Base-by-base conservation (phyloP, 805 yeast genomes). In the Candida argentea region DNA sequence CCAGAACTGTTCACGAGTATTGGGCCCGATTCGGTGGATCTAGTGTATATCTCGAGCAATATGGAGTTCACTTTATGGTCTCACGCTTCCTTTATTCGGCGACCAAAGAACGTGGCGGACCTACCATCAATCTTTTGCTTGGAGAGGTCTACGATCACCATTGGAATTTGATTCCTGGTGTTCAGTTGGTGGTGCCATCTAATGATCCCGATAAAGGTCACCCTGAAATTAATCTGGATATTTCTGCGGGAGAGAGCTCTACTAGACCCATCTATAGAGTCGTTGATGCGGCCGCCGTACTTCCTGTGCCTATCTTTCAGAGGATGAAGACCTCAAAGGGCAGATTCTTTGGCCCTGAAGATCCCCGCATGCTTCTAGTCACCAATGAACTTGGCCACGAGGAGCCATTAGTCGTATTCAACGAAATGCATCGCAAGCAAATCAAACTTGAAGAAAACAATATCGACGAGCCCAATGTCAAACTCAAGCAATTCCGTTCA, bases 21-120 rank as follows among this genome's bases (percentile, higher is more conserved):
- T 70, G 75, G 73, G 63, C 42, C 33, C 51, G 61, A 26, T 56
- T 65, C 31, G 67, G 73, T 6, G 73, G 73, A 3, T 59, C 73
- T 2, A 58, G 72, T 1, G 67, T 67, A 10, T 70, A 74, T 73
- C 43, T 70, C 15, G 64, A 60, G 22, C 61, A 61, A 19, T 67
- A 65, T 36, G 65, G 67, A 15, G 58, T 66, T 13, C 73, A 68
- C 44, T 44, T 62, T 36, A 52, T 66, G 50, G 62, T 61, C 16
- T 57, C 68, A 9, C 34, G 59, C 30, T 28, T 55, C 8, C 33
- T 50, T 6, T 54, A 35, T 31, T 36, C 49, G 9, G 49, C 52
- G 5, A 17, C 33, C 15, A 50, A 49, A 7, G 32, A 25, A 4
- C 44, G 48, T 20, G 43, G 52, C 27, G 34, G 38, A 13, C 57